Evolutionary conservation across 257 asterid species (phyloP).

Genomic region (Cynanchum wilfordii): DNA sequence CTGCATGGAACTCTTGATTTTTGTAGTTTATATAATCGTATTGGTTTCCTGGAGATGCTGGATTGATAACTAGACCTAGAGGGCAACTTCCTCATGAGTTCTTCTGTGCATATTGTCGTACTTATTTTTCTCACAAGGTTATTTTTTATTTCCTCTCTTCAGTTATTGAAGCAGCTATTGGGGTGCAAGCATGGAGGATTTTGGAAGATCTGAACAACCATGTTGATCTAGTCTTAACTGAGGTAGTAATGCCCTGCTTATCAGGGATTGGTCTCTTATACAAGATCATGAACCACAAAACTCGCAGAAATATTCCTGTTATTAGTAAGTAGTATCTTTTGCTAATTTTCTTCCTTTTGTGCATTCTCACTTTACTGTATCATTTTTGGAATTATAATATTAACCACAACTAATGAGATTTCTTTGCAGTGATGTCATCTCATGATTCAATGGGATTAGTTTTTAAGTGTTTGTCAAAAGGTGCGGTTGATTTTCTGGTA

Average conservation of each 20-base stretch:
- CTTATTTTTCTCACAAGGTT: not conserved
- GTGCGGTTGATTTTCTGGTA: constrained; percentile 93
- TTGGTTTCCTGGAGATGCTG: not conserved
- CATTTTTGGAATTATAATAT: constrained; percentile 17
- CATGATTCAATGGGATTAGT: constrained; percentile 90
- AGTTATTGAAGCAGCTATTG: constrained; percentile 76
- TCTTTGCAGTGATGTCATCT: constrained; percentile 90
- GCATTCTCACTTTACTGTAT: not conserved
- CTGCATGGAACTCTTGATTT: not conserved
- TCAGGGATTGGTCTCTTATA: constrained; percentile 72
- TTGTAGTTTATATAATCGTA: not conserved
- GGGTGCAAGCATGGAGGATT: constrained; percentile 84
- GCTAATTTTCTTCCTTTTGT: not conserved
- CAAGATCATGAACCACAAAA: constrained; percentile 81
- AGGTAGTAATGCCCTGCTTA: constrained; percentile 70
- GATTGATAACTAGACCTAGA: not conserved
- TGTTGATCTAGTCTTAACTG: constrained; percentile 72
- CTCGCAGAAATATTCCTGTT: constrained; percentile 80
- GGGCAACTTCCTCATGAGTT: not conserved
- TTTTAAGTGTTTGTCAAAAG: constrained; percentile 84
- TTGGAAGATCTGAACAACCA: constrained; percentile 67
- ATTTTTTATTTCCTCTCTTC: constrained; percentile 23
- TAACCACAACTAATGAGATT: constrained; percentile 24
- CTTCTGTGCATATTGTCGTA: not conserved
- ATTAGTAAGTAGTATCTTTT: constrained; percentile 53